Conservation (phyloP, 805 yeast genomes). For the Candida germanica region DNA sequence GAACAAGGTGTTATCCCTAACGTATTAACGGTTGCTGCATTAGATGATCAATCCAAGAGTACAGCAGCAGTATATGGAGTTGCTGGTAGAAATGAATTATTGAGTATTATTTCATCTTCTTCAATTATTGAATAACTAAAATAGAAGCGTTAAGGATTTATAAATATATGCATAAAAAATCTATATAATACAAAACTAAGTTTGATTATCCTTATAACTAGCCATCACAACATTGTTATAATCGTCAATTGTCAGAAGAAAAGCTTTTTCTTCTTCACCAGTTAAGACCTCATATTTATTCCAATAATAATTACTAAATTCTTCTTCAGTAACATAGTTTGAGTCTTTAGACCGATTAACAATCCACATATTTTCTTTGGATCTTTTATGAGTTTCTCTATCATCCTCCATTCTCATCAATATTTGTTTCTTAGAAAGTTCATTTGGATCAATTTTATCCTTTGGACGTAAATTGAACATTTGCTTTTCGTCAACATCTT, state of each 20-base stretch:
- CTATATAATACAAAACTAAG: too few relatives aligned
- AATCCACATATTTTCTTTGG: conserved; percentile 79
- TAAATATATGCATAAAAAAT: too few relatives aligned
- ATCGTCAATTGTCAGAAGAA: conserved; percentile 49
- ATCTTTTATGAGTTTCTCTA: conserved; percentile 82
- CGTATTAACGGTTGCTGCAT: conserved; percentile 56
- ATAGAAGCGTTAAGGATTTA: neutral
- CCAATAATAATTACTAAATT: conserved; percentile 46
- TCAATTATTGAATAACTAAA: neutral
- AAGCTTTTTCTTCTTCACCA: conserved; percentile 42
- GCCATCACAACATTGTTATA: conserved; percentile 51
- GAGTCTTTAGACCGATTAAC: conserved; percentile 46
- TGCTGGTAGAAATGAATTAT: conserved; percentile 67
- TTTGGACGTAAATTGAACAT: conserved; percentile 25
- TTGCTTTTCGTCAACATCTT: conserved; percentile 25
- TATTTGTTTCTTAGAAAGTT: conserved; percentile 49
- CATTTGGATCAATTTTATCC: conserved; percentile 15
- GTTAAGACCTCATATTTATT: conserved; percentile 42
- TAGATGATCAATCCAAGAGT: conserved; percentile 42
- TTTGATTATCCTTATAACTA: conserved; percentile 49
- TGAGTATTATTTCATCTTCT: conserved; percentile 43
- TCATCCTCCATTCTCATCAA: conserved; percentile 86
- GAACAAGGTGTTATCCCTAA: conserved; percentile 36
- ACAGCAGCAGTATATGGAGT: conserved; percentile 64
- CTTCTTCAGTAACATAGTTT: conserved; percentile 35